Base-by-base conservation (phyloP, 345 rosid genomes). In the Citrus cavaleriei region DNA sequence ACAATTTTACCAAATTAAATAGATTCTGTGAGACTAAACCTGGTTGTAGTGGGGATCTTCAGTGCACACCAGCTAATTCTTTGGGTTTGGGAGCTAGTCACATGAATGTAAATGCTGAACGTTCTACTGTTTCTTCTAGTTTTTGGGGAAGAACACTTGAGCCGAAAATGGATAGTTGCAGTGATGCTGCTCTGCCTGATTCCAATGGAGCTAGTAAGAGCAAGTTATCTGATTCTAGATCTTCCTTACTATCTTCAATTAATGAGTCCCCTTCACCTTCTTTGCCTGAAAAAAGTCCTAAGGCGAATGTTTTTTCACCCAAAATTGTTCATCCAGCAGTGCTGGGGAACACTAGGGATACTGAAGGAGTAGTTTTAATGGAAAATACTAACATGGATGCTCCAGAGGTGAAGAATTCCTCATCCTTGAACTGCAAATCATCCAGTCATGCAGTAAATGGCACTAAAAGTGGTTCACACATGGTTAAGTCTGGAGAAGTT, bases 101-200 rank as follows among this genome's bases (percentile, higher is more conserved):
- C 25, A 70, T 21, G 19, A 57, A n/a, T 76, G 78, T 82, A n/a
- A 72, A 51, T 77, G 82, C 77, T 51, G 85, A 82, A 28, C 79
- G 77, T 67, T 54, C 74, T 70, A 76, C 74, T 34, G 79, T 63
- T 58, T 82, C 90, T 61, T 84, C 89, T 81, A 88, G 83, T 80
- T 91, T 91, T 82, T 89, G 97, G 98, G 87, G 86, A 37, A 81
- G 86, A 72, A 73, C 87, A 65, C 85, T 90, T 55, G 88, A 86
- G 69, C 67, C 82, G 59, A 68, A 55, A 76, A 81, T 64, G 80
- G 81, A 65, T 73, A 74, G 49, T 21, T 35, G 46, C 73, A 77
- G 80, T 80, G 80, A 68, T 74, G 74, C 84, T 73, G 70, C 77
- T 34, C 21, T 25, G 4, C 72, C 86, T 71, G 80, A 78, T 75